Evolutionary conservation across 495 filamentous ascomycete genomes (phyloP), one percentile per base, ranked within the genome.

Genomic region (Acidomyces sp.): DNA sequence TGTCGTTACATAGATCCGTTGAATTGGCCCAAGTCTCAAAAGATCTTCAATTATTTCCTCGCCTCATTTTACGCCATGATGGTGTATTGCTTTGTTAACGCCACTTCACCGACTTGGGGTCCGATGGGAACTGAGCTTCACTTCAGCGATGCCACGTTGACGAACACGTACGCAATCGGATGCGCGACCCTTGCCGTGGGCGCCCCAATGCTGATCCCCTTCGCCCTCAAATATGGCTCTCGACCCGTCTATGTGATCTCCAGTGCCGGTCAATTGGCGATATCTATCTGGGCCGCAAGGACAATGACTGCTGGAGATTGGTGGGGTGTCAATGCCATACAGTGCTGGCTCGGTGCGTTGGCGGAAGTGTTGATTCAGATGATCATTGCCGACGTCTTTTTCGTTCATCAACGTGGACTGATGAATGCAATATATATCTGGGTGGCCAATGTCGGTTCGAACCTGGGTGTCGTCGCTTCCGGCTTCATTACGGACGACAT

Each of bases 361-460:
- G 55, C 51, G 13, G 67, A 71, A 37, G 54, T 57, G 6, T 37
- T 69, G 3, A 59, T 68, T 13, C 66, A 67, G 43, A 61, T 71
- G 39, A 67, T 64, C 0, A 54, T 69, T 10, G 58, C 62, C 0
- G 66, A 70, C 38, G 27, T 71, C 26, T 71, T 64, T 45, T 70
- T 70, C 38, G 62, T 67, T 0, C 68, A 70, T 37, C 58, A 69
- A 36, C 59, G 61, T 33, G 66, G 55, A 0, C 49, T 53, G 0
- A 61, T 63, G 58, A 68, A 67, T 37, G 51, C 46, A 0, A 53
- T 61, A 34, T 68, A 63, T 39, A 47, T 67, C 2, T 58, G 61
- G 22, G 48, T 59, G 4, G 37, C 48, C 5, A 51, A 44, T 12
- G 23, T 59, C 0, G 66, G 65, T 0, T 45, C 56, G 0, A 61